A percentile compares a stretch with the other conserved stretches of the same genome.
Conservation (phyloP, 1,284 basidiomycete genomes). For the Clitocybe nebularis region DNA sequence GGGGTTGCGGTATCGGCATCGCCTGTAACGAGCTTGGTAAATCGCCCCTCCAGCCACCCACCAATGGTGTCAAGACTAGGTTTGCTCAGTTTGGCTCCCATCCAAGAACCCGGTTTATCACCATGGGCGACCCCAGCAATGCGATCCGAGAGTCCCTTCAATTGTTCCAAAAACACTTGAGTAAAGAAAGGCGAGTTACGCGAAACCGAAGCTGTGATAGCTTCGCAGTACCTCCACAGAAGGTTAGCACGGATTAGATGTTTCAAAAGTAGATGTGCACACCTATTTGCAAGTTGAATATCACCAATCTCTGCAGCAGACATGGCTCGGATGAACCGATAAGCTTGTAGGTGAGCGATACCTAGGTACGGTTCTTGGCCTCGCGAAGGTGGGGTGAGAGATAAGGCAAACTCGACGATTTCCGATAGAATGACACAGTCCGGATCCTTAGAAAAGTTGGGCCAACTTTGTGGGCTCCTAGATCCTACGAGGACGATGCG, state of each 20-base stretch:
- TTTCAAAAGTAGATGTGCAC: slow-evolving; percentile 17
- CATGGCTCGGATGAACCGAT: slow-evolving; percentile 79
- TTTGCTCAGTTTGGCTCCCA: slow-evolving; percentile 75
- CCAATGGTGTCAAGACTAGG: slow-evolving; percentile 92
- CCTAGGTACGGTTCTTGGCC: slow-evolving; percentile 86
- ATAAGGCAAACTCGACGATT: slow-evolving; percentile 89
- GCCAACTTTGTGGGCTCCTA: slow-evolving; percentile 48
- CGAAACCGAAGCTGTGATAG: slow-evolving; percentile 69
- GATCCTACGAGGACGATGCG: slow-evolving; percentile 69
- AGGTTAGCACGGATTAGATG: slow-evolving; percentile 2
- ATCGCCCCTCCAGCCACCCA: slow-evolving; percentile 89
- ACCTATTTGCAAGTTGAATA: slow-evolving; percentile 71
- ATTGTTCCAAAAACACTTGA: slow-evolving; percentile 64
- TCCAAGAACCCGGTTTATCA: slow-evolving; percentile 78
- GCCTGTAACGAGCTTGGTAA: slow-evolving; percentile 96
- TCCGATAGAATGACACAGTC: slow-evolving; percentile 89
- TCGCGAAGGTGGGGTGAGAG: slow-evolving; percentile 69
- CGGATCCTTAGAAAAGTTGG: slow-evolving; percentile 62
- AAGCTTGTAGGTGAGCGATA: slow-evolving; percentile 85
- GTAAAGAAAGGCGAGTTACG: slow-evolving; percentile 71
- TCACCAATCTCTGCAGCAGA: slow-evolving; percentile 80
- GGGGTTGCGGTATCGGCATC: slow-evolving; percentile 55
- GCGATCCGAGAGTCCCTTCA: slow-evolving; percentile 81
- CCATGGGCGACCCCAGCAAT: slow-evolving; percentile 73
- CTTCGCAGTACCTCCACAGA: slow-evolving; percentile 96